A percentile compares a stretch with the other conserved stretches of the same genome.
phyloP scores from a whole-genome alignment of 2,329 filamentous ascomycete genomes.

The Lizonia empirigonia region DNA sequence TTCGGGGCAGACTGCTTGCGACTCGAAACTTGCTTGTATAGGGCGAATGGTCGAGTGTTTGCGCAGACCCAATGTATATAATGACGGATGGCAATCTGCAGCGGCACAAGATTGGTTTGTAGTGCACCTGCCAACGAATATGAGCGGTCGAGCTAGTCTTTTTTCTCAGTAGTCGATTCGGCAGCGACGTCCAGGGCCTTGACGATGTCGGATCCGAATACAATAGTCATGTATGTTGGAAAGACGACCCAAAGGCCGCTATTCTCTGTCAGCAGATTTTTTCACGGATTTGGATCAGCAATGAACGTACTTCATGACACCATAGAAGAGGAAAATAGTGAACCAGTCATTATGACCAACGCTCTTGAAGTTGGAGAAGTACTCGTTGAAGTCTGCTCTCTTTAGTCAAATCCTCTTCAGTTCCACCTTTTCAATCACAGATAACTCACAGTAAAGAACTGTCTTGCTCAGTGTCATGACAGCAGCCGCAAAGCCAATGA shows the following conservation, averaged over 20 bases:
- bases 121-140: not conserved
- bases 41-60: not conserved
- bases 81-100: not conserved
- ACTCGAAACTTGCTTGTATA: not conserved
- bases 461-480: constrained; percentile 73
- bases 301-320: constrained; percentile 67
- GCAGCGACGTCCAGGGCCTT: constrained; percentile 59
- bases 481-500: constrained; percentile 64
- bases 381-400: constrained; percentile 63
- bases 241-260: constrained; percentile 70
- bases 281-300: not conserved
- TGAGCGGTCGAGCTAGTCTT: constrained; percentile 9
- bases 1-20: not conserved
- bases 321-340: constrained; percentile 64
- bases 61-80: not conserved
- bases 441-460: constrained; percentile 65
- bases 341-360: constrained; percentile 65
- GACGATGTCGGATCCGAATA: constrained; percentile 66
- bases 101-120: not conserved
- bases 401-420: constrained; percentile 12
- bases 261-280: constrained; percentile 10
- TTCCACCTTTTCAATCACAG: not conserved
- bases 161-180: constrained; percentile 32
- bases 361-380: constrained; percentile 64
- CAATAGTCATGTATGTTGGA: constrained; percentile 66